phyloP scores from a whole-genome alignment of 768 basidiomycete species.

The Rhodotorula kratochvilovae region DNA sequence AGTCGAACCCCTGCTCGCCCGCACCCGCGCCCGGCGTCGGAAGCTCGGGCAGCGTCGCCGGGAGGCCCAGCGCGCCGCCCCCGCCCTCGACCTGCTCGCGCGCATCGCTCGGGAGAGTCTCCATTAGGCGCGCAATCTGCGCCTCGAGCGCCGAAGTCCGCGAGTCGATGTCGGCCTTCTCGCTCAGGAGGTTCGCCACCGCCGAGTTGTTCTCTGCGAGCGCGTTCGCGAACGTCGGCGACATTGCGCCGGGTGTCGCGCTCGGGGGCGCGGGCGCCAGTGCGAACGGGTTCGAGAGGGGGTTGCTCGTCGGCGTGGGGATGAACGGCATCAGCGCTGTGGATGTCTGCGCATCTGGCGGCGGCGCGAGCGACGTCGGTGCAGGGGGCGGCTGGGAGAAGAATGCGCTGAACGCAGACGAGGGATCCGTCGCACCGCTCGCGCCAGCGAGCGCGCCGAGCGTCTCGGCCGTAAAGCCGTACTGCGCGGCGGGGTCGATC shows the following conservation, averaged over 20 bases:
- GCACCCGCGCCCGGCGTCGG: neutral
- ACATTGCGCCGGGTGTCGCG: neutral
- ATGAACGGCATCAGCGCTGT: constrained; percentile 5
- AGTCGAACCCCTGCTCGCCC: constrained; percentile 5
- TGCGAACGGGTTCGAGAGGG: neutral
- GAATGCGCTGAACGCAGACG: neutral
- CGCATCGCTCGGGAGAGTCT: constrained; percentile 27
- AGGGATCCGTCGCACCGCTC: neutral
- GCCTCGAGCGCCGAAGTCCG: constrained; percentile 36
- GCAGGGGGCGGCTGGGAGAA: neutral
- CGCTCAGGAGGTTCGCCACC: constrained; percentile 9
- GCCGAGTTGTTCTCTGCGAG: constrained; percentile 18
- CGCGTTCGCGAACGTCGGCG: constrained; percentile 11
- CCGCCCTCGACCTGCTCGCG: constrained; percentile 23
- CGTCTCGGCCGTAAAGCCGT: constrained; percentile 22
- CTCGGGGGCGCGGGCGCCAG: neutral
- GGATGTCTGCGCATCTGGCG: neutral
- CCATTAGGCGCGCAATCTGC: constrained; percentile 29
- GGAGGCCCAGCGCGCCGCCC: neutral
- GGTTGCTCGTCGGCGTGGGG: constrained; percentile 1
- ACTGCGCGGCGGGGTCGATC: constrained; percentile 15
- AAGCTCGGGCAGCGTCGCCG: neutral
- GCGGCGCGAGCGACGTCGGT: neutral
- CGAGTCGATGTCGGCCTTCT: constrained; percentile 26
- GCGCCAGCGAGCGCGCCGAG: constrained; percentile 22